phyloP scores from a whole-genome alignment of 805 yeast species.

The Spathaspora girioi region DNA sequence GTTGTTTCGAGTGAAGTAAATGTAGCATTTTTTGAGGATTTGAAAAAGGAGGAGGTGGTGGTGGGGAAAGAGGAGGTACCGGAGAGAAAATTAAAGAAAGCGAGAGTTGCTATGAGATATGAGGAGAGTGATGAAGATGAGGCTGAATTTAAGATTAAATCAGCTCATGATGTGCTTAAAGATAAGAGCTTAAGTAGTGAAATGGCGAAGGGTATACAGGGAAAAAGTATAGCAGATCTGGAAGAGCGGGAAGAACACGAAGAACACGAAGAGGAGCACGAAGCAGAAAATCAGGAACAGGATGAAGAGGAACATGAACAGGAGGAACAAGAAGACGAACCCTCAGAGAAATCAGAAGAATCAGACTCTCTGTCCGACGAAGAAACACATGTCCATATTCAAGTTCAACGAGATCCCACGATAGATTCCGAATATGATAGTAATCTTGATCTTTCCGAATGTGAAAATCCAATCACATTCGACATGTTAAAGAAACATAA shows the following conservation, averaged over 20 bases:
- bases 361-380: background rate
- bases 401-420: constrained; percentile 12
- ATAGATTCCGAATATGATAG: constrained; percentile 24
- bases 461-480: constrained; percentile 13
- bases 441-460: constrained; percentile 18
- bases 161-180: constrained; percentile 35
- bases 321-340: constrained; percentile 19
- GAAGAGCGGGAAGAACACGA: constrained; percentile 1
- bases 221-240: background rate
- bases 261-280: constrained; percentile 19
- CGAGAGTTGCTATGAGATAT: constrained; percentile 27
- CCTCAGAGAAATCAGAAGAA: background rate
- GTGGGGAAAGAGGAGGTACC: constrained; percentile 1
- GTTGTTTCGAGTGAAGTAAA: constrained; percentile 41
- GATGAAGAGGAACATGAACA: background rate
- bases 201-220: background rate
- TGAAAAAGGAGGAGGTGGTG: constrained; percentile 11
- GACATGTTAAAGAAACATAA: constrained; percentile 9
- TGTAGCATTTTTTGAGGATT: constrained; percentile 47
- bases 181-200: background rate
- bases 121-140: constrained; percentile 28
- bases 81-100: constrained; percentile 12
- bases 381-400: background rate
- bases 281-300: constrained; percentile 19
- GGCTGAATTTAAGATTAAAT: constrained; percentile 29